Evolutionary conservation across 179 eudicot genomes (phyloP).

Genomic region (Nepenthes alata): DNA sequence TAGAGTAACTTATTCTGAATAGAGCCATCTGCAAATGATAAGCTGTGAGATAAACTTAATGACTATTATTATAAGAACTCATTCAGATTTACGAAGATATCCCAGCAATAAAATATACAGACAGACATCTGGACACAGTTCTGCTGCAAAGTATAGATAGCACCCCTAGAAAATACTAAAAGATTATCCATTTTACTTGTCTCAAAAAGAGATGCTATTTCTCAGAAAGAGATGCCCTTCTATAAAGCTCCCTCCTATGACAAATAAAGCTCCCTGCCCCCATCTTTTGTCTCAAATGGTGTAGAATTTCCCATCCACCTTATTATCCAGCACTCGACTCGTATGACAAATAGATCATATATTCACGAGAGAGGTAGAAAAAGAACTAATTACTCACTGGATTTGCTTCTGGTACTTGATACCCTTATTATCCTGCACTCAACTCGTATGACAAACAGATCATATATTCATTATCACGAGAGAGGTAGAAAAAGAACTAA

Average conservation of each 20-base stretch:
- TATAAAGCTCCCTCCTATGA: slow-evolving; percentile 1
- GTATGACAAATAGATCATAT: slow-evolving; percentile 1
- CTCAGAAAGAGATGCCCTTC: background rate
- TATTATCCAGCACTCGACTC: slow-evolving; percentile 18
- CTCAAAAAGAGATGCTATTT: background rate
- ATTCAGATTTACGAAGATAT: too few relatives aligned
- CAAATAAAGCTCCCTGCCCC: background rate
- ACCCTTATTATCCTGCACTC: slow-evolving; percentile 20
- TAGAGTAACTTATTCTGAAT: too few relatives aligned
- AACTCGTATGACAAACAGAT: background rate
- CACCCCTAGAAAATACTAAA: too few relatives aligned
- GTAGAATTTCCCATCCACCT: slow-evolving; percentile 20
- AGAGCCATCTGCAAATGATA: too few relatives aligned
- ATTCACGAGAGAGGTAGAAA: background rate
- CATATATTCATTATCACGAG: background rate
- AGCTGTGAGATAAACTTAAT: too few relatives aligned
- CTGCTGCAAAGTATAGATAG: too few relatives aligned
- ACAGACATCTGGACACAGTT: too few relatives aligned
- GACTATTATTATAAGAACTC: too few relatives aligned
- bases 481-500: background rate
- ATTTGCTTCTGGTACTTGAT: slow-evolving; percentile 1
- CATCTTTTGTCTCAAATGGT: slow-evolving; percentile 5
- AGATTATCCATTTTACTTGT: too few relatives aligned
- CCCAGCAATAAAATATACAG: too few relatives aligned
- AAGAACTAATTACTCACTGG: background rate